phyloP scores from a whole-genome alignment of 192 early-diverging fungal genomes.

The Endogone sp. region DNA sequence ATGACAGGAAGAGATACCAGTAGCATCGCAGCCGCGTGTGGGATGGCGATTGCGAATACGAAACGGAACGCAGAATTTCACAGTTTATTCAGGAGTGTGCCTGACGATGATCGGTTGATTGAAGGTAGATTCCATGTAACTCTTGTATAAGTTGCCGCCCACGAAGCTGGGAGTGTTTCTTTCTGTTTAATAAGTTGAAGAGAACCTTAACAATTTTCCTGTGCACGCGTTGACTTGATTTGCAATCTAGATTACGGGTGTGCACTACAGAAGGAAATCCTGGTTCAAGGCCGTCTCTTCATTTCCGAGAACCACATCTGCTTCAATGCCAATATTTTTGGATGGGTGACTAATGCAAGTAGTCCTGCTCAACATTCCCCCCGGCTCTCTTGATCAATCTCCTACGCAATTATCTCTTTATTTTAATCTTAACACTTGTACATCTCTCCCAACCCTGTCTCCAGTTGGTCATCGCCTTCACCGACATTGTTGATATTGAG shows the following conservation, averaged over 20 bases:
- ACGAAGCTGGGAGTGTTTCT: too few relatives aligned
- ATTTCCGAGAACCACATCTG: conserved; percentile 76
- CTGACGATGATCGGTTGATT: conserved; percentile 48
- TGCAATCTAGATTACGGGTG: conserved; percentile 69
- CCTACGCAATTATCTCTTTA: neutral
- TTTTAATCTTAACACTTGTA: neutral
- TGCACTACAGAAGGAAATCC: conserved; percentile 85
- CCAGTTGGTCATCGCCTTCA: conserved; percentile 65
- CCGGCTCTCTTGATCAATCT: neutral
- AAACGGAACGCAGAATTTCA: conserved; percentile 52
- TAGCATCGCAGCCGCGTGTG: conserved; percentile 4
- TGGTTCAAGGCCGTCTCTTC: conserved; percentile 82
- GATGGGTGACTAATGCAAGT: conserved; percentile 75
- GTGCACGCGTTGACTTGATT: too few relatives aligned
- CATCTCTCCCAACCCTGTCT: conserved; percentile 1
- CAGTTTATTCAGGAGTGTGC: conserved; percentile 49
- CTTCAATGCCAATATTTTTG: conserved; percentile 90
- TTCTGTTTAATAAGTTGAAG: neutral
- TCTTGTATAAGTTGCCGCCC: neutral
- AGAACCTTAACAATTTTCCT: neutral
- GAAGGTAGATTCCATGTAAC: conserved; percentile 35
- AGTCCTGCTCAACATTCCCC: neutral
- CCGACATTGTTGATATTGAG: conserved; percentile 79
- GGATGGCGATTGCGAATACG: conserved; percentile 24
- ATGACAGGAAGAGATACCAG: conserved; percentile 2